Conservation (phyloP, 2,329 filamentous ascomycete species). For the Beauveria brongniartii region DNA sequence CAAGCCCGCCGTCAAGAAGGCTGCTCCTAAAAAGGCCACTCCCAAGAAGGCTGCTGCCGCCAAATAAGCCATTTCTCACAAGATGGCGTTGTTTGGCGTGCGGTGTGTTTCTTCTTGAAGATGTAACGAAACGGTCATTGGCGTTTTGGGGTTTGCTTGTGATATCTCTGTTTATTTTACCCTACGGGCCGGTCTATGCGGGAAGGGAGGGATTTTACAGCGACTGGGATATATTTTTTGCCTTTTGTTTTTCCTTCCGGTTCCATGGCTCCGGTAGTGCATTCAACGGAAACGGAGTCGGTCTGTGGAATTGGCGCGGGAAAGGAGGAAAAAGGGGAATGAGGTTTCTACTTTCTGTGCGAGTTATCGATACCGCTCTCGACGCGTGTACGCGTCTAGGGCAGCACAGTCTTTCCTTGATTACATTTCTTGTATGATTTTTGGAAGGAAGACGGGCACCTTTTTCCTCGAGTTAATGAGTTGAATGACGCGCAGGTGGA, state of each 20-base stretch:
- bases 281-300: background rate
- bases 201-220: background rate
- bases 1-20: conserved; percentile 40
- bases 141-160: conserved; percentile 16
- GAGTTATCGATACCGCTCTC: conserved; percentile 3
- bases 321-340: conserved; percentile 1
- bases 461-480: background rate
- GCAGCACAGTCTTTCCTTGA: background rate
- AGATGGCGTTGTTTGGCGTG: background rate
- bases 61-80: conserved; percentile 24
- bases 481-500: background rate
- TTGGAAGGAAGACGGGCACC: background rate
- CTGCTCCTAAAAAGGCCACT: conserved; percentile 35
- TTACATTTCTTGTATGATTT: conserved; percentile 1
- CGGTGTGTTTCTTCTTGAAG: conserved; percentile 3
- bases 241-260: background rate
- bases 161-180: conserved; percentile 6
- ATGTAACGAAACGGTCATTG: conserved; percentile 20
- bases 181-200: conserved; percentile 1
- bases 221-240: background rate
- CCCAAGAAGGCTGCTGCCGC: conserved; percentile 36
- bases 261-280: background rate
- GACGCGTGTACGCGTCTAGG: background rate
- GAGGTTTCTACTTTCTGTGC: background rate
- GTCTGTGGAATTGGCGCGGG: conserved; percentile 1